Evolutionary conservation across 768 basidiomycete species (phyloP).

Genomic region (Daedaleopsis nitida): DNA sequence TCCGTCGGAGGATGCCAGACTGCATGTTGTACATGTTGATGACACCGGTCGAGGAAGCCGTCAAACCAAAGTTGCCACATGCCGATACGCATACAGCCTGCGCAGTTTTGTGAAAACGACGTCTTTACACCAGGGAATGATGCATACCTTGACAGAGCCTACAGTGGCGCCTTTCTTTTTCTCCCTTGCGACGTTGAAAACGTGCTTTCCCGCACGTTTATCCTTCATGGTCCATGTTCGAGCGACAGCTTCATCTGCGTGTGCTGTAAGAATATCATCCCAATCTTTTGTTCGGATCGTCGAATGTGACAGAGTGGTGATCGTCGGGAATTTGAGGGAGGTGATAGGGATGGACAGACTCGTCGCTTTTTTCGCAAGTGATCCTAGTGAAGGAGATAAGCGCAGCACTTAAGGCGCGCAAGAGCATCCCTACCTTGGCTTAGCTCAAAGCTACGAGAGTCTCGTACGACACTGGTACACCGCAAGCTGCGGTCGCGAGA

Average conservation of each 20-base stretch:
- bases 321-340: slow-evolving; percentile 81
- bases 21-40: slow-evolving; percentile 98
- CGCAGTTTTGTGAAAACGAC: background rate
- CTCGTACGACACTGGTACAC: slow-evolving; percentile 90
- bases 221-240: slow-evolving; percentile 87
- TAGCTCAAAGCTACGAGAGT: slow-evolving; percentile 92
- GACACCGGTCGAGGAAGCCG: slow-evolving; percentile 75
- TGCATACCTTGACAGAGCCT: slow-evolving; percentile 71
- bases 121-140: no score
- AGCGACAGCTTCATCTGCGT: slow-evolving; percentile 78
- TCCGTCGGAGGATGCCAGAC: slow-evolving; percentile 82
- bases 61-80: slow-evolving; percentile 95
- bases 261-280: slow-evolving; percentile 95
- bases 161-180: slow-evolving; percentile 46
- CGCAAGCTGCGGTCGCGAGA: slow-evolving; percentile 88
- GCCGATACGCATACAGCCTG: slow-evolving; percentile 88
- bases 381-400: slow-evolving; percentile 52
- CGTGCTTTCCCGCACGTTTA: slow-evolving; percentile 79
- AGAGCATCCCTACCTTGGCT: slow-evolving; percentile 69
- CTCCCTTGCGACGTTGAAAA: slow-evolving; percentile 58
- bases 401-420: background rate
- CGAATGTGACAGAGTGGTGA: slow-evolving; percentile 79
- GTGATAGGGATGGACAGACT: slow-evolving; percentile 75
- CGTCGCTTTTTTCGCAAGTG: slow-evolving; percentile 79
- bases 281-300: slow-evolving; percentile 87